Evolutionary conservation across 768 basidiomycete species (phyloP).

Genomic region (Serendipita sp.): DNA sequence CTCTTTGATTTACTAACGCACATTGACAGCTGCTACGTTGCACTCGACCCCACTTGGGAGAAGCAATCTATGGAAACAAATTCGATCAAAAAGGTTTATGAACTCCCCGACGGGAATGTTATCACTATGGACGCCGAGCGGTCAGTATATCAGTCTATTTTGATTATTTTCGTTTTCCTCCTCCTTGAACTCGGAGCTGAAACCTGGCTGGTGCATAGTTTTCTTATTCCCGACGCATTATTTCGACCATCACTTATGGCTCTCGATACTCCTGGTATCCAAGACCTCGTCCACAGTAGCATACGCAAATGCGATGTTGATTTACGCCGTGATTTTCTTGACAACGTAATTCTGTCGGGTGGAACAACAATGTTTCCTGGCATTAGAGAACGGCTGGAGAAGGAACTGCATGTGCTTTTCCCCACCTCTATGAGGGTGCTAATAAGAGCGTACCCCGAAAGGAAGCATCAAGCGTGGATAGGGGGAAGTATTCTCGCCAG

Average conservation of each 20-base stretch:
- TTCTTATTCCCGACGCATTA: slow-evolving; percentile 87
- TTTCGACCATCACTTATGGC: slow-evolving; percentile 88
- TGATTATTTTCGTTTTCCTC: neutral
- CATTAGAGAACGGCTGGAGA: slow-evolving; percentile 56
- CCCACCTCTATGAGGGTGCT: slow-evolving; percentile 25
- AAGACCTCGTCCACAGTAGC: slow-evolving; percentile 81
- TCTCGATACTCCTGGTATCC: slow-evolving; percentile 54
- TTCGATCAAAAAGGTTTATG: slow-evolving; percentile 60
- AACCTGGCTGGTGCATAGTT: slow-evolving; percentile 17
- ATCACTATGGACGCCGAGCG: slow-evolving; percentile 79
- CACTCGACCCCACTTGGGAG: slow-evolving; percentile 46
- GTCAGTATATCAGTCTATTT: slow-evolving; percentile 21
- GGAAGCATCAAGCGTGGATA: slow-evolving; percentile 56
- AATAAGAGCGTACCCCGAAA: slow-evolving; percentile 52
- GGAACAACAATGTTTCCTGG: slow-evolving; percentile 50
- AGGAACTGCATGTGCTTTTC: slow-evolving; percentile 39
- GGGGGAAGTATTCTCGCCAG: slow-evolving; percentile 28
- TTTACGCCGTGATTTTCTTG: slow-evolving; percentile 63
- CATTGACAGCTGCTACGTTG: slow-evolving; percentile 41
- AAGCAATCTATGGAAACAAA: too few species aligned
- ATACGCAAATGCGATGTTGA: slow-evolving; percentile 80
- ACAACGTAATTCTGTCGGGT: slow-evolving; percentile 53
- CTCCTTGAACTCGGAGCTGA: too few species aligned
- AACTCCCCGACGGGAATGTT: slow-evolving; percentile 52
- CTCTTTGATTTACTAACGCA: neutral